phyloP scores from a whole-genome alignment of 352 stramenopile species.

The Pythium scleroteichum region DNA sequence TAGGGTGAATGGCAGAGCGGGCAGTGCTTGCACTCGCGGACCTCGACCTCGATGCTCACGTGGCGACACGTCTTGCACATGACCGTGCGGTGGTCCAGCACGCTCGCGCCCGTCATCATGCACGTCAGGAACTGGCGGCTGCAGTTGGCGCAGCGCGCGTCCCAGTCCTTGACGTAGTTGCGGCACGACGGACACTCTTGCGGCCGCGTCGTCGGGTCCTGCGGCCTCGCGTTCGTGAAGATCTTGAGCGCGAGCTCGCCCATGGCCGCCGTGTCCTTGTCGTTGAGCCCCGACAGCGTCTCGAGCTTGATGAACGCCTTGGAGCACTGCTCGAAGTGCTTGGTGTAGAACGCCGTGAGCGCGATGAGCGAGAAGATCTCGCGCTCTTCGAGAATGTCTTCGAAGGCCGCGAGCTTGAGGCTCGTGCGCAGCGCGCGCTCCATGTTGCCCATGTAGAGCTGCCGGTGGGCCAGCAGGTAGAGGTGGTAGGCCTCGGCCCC shows the following conservation, averaged over 20 bases:
- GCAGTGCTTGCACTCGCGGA: slow-evolving; percentile 82
- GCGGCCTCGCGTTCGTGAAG: slow-evolving; percentile 74
- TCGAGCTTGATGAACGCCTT: slow-evolving; percentile 93
- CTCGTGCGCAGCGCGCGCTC: slow-evolving; percentile 85
- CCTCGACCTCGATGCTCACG: slow-evolving; percentile 82
- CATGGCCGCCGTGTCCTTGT: slow-evolving; percentile 63
- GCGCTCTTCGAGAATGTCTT: slow-evolving; percentile 90
- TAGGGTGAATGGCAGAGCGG: slow-evolving; percentile 82
- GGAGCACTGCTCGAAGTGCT: slow-evolving; percentile 90
- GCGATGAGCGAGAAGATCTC: slow-evolving; percentile 95
- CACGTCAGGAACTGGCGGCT: slow-evolving; percentile 68
- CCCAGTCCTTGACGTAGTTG: slow-evolving; percentile 84
- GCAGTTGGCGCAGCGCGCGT: slow-evolving; percentile 81
- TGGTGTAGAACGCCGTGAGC: slow-evolving; percentile 90
- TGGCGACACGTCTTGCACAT: slow-evolving; percentile 89
- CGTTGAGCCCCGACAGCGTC: slow-evolving; percentile 58
- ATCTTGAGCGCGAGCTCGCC: slow-evolving; percentile 83
- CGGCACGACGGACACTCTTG: slow-evolving; percentile 82
- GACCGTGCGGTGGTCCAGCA: slow-evolving; percentile 73
- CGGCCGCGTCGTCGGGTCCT: slow-evolving; percentile 79
- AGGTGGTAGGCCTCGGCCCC: slow-evolving; percentile 94
- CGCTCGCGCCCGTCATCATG: slow-evolving; percentile 77
- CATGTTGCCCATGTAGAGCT: slow-evolving; percentile 87
- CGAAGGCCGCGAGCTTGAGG: slow-evolving; percentile 87
- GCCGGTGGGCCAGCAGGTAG: slow-evolving; percentile 90